Percentiles rank a stretch among this genome's conserved stretches.
Evolutionary conservation across 257 asterid genomes (phyloP).

Genomic region (Nicotiana sylvestris): DNA sequence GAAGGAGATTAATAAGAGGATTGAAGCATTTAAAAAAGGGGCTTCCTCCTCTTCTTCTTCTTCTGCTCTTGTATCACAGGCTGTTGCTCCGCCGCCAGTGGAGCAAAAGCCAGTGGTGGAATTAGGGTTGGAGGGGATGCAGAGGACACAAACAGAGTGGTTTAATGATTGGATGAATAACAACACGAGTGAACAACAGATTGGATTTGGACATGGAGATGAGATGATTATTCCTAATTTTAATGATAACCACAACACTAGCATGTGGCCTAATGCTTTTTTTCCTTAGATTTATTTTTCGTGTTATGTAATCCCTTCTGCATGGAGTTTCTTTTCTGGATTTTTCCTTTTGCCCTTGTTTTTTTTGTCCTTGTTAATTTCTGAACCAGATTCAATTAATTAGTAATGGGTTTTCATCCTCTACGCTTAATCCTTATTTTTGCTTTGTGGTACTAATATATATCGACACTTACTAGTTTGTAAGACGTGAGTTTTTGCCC

Average conservation of each 20-base stretch:
- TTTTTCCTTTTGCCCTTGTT: neutral
- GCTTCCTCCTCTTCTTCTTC: constrained; percentile 1
- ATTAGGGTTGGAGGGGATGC: constrained; percentile 11
- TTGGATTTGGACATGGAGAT: constrained; percentile 18
- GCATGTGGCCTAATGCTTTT: constrained; percentile 14
- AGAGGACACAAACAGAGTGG: constrained; percentile 44
- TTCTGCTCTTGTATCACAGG: neutral
- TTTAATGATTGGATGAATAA: constrained; percentile 41
- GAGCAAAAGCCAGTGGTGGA: constrained; percentile 20
- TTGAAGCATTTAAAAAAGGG: constrained; percentile 41
- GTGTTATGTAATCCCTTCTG: neutral
- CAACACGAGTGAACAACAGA: constrained; percentile 7
- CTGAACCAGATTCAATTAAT: neutral
- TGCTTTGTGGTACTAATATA: too few species aligned
- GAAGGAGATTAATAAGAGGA: constrained; percentile 57
- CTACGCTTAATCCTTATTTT: too few species aligned
- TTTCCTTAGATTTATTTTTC: constrained; percentile 26
- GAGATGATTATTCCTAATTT: constrained; percentile 12
- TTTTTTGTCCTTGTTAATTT: neutral
- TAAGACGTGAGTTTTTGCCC: too few species aligned
- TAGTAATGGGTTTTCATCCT: too few species aligned
- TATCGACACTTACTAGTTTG: too few species aligned
- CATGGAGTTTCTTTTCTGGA: neutral
- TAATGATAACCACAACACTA: constrained; percentile 4
- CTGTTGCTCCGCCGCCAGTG: neutral